A percentile compares a stretch with the other conserved stretches of the same genome.
Evolutionary conservation across 2,329 filamentous ascomycete genomes (phyloP).

Genomic region (Trichoderma endophyticum): DNA sequence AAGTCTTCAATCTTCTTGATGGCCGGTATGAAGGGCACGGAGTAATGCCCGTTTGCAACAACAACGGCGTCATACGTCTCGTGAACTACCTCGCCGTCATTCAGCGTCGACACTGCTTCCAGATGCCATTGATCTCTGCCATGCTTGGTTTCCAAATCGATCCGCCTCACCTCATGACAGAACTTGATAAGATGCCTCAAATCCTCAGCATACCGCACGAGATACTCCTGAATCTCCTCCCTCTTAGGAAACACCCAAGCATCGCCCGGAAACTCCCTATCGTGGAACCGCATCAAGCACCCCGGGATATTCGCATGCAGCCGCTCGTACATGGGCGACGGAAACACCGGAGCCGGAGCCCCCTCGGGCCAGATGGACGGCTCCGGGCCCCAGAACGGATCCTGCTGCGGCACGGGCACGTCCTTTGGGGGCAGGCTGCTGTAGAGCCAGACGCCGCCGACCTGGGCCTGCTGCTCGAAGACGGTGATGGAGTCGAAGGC

Average conservation of each 20-base stretch:
- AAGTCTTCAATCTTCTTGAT: constrained; percentile 60
- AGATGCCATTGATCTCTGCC: constrained; percentile 59
- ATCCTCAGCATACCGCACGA: constrained; percentile 67
- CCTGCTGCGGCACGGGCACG: constrained; percentile 65
- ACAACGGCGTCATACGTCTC: constrained; percentile 70
- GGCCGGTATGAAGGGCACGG: constrained; percentile 63
- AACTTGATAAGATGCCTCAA: constrained; percentile 67
- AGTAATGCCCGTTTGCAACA: constrained; percentile 73
- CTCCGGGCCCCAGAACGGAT: constrained; percentile 60
- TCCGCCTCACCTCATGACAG: constrained; percentile 64
- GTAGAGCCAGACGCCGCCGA: constrained; percentile 88
- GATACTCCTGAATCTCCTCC: constrained; percentile 67
- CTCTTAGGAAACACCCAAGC: constrained; percentile 73
- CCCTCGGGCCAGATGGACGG: constrained; percentile 52
- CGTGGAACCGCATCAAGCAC: constrained; percentile 75
- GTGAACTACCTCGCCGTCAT: constrained; percentile 33
- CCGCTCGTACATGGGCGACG: constrained; percentile 79
- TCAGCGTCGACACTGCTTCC: constrained; percentile 49
- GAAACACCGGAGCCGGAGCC: constrained; percentile 55
- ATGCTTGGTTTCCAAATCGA: constrained; percentile 37
- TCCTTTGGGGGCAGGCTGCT: constrained; percentile 47
- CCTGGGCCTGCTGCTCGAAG: constrained; percentile 74
- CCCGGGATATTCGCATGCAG: constrained; percentile 87
- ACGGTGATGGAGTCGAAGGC: constrained; percentile 67
- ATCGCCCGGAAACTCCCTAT: constrained; percentile 61